Evolutionary conservation across 345 rosid genomes (phyloP).

Genomic region (Balakata baccata): DNA sequence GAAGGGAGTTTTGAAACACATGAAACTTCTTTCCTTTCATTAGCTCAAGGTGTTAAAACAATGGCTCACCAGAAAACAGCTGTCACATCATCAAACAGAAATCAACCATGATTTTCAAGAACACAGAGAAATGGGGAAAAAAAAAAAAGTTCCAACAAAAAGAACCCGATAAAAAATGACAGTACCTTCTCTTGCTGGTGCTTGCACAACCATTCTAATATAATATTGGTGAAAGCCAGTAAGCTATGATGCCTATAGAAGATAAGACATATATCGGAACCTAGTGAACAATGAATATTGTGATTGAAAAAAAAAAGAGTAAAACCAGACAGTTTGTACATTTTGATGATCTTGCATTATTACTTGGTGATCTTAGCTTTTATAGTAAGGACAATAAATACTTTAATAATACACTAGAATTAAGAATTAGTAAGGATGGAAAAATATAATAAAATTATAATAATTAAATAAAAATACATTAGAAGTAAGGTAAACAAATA

Average conservation of each 20-base stretch:
- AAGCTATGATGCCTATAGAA: slow-evolving; percentile 72
- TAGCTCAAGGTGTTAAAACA: slow-evolving; percentile 60
- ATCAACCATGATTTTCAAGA: slow-evolving; percentile 1
- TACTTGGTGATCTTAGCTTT: too few species aligned
- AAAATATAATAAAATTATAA: too few species aligned
- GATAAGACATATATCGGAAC: slow-evolving; percentile 78
- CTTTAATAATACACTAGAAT: too few species aligned
- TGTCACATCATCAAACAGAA: slow-evolving; percentile 39
- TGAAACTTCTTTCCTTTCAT: slow-evolving; percentile 57
- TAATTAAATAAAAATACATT: too few species aligned
- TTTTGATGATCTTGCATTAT: background rate
- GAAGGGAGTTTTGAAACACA: slow-evolving; percentile 41
- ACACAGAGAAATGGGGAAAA: too few species aligned
- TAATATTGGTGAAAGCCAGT: slow-evolving; percentile 58
- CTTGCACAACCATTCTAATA: slow-evolving; percentile 89
- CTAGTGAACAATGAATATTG: slow-evolving; percentile 32
- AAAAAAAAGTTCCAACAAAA: slow-evolving; percentile 6
- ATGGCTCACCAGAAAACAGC: slow-evolving; percentile 80
- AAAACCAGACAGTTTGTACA: background rate
- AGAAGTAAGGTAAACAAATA: too few species aligned
- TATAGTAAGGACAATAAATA: too few species aligned
- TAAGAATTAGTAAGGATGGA: too few species aligned
- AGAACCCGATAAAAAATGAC: slow-evolving; percentile 13
- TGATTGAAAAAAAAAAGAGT: slow-evolving; percentile 4
- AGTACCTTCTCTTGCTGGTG: slow-evolving; percentile 71